These are phyloP conservation scores for Epithele typhae DNA, from an alignment of 768 basidiomycete genomes.

Conservation along the genomic window DNA sequence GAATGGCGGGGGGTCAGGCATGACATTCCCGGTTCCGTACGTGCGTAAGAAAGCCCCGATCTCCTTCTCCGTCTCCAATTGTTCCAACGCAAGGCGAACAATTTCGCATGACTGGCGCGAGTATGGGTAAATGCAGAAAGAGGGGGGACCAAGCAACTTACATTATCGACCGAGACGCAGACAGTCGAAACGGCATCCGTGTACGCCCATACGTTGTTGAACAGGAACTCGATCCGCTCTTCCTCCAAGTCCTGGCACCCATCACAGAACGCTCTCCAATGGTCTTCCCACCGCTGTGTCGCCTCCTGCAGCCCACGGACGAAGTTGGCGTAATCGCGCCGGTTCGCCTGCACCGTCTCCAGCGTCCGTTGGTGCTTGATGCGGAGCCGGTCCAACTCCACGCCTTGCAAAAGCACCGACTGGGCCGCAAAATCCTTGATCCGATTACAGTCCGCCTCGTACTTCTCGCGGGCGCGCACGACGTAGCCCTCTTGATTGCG, in stretches of 20 bases:
- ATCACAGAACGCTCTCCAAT: conserved; percentile 95
- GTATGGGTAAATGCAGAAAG: background rate
- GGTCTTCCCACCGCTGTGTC: conserved; percentile 79
- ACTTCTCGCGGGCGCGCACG: conserved; percentile 86
- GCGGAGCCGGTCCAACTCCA: conserved; percentile 87
- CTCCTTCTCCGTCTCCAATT: conserved; percentile 83
- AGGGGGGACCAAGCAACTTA: conserved; percentile 29
- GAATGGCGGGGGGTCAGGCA: conserved; percentile 85
- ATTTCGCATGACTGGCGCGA: conserved; percentile 80
- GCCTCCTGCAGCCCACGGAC: conserved; percentile 76
- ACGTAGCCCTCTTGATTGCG: conserved; percentile 84
- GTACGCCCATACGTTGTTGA: conserved; percentile 93
- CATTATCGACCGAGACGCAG: conserved; percentile 94
- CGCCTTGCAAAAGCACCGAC: conserved; percentile 85
- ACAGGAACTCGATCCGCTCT: conserved; percentile 87
- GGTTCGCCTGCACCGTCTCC: conserved; percentile 85
- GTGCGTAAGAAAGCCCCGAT: conserved; percentile 85
- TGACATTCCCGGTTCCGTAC: conserved; percentile 83
- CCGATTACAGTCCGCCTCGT: conserved; percentile 88
- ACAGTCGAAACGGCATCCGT: conserved; percentile 94
- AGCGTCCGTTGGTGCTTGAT: conserved; percentile 84
- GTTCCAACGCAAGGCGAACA: conserved; percentile 80
- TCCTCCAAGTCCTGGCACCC: conserved; percentile 95
- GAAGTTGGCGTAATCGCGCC: conserved; percentile 90
- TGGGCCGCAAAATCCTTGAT: conserved; percentile 96